Evolutionary conservation across 768 basidiomycete species (phyloP).

Genomic region (Hirschioporus abietinus): DNA sequence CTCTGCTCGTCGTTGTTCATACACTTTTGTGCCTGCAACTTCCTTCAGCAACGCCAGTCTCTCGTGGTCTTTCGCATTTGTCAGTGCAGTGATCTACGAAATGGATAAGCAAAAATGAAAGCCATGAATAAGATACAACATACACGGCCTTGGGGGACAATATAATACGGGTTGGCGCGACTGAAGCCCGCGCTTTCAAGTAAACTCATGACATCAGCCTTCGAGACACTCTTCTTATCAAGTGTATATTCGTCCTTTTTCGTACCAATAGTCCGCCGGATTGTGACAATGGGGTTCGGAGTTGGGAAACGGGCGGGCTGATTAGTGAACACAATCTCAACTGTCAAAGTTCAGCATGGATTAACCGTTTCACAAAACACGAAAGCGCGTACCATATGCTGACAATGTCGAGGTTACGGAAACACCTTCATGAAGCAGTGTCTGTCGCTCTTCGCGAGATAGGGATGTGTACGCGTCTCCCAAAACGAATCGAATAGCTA

Average conservation of each 20-base stretch:
- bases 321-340: constrained; percentile 96
- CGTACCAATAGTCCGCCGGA: constrained; percentile 90
- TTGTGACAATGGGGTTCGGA: constrained; percentile 76
- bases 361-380: neutral
- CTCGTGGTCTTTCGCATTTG: constrained; percentile 95
- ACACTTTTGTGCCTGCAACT: constrained; percentile 96
- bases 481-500: constrained; percentile 94
- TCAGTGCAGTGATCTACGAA: constrained; percentile 84
- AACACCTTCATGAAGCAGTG: constrained; percentile 91
- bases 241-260: constrained; percentile 99
- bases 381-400: constrained; percentile 66
- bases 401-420: constrained; percentile 84
- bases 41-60: constrained; percentile 93
- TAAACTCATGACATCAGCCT: constrained; percentile 96
- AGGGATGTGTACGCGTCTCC: constrained; percentile 97
- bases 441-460: constrained; percentile 86
- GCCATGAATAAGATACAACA: constrained; percentile 25
- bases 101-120: constrained; percentile 11
- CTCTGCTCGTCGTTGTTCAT: constrained; percentile 90
- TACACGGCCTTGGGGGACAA: constrained; percentile 96
- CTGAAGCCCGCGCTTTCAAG: constrained; percentile 97
- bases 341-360: constrained; percentile 28
- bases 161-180: constrained; percentile 98
- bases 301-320: constrained; percentile 92
- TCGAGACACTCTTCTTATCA: constrained; percentile 91